phyloP scores from a whole-genome alignment of 1,139 yeast species.

The Zygosaccharomyces sapae region DNA sequence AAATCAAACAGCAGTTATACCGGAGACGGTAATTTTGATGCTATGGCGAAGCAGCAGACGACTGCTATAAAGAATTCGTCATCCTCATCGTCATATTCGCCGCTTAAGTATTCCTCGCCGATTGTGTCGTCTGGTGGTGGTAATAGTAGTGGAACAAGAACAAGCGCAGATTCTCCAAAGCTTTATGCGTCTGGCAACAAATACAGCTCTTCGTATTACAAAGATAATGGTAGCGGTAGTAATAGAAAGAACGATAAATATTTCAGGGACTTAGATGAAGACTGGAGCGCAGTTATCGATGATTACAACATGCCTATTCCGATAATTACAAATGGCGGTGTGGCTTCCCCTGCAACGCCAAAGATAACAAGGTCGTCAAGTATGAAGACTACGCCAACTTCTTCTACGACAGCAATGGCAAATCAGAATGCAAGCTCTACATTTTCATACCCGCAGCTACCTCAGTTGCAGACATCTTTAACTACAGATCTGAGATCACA shows the following conservation, averaged over 20 bases:
- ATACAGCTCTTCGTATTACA: slow-evolving; percentile 16
- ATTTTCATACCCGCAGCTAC: slow-evolving; percentile 33
- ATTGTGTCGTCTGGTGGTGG: slow-evolving; percentile 11
- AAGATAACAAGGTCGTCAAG: slow-evolving; percentile 16
- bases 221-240: slow-evolving; percentile 18
- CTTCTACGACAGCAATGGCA: slow-evolving; percentile 32
- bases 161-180: slow-evolving; percentile 18
- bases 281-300: slow-evolving; percentile 86
- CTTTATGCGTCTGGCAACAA: slow-evolving; percentile 18
- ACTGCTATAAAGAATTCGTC: slow-evolving; percentile 19
- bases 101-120: slow-evolving; percentile 27
- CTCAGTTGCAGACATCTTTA: slow-evolving; percentile 28
- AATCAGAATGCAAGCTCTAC: slow-evolving; percentile 12
- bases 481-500: slow-evolving; percentile 31
- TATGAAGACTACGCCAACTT: slow-evolving; percentile 20
- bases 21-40: slow-evolving; percentile 28
- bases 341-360: slow-evolving; percentile 19
- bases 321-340: slow-evolving; percentile 39
- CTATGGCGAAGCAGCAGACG: slow-evolving; percentile 28
- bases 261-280: slow-evolving; percentile 73
- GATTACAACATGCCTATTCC: slow-evolving; percentile 40
- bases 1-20: slow-evolving; percentile 1
- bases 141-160: slow-evolving; percentile 6
- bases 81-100: slow-evolving; percentile 24
- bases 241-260: slow-evolving; percentile 26